These are phyloP conservation scores for Mortierella sp. DNA, from an alignment of 371 early-diverging fungal genomes.

Conservation along the genomic window DNA sequence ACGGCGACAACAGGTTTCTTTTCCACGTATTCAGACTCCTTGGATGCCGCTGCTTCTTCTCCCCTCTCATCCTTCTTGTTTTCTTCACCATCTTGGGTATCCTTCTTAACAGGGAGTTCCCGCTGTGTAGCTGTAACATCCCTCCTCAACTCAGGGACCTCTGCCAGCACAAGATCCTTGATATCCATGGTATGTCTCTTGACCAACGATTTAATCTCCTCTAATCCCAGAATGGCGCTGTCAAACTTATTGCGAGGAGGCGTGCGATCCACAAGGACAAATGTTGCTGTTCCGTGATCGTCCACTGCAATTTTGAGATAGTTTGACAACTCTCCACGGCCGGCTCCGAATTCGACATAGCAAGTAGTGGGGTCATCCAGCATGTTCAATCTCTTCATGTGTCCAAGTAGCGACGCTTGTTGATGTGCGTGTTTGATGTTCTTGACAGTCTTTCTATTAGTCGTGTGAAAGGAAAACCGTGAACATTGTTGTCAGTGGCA, in stretches of 20 bases:
- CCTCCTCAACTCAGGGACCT: constrained; percentile 48
- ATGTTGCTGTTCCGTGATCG: constrained; percentile 69
- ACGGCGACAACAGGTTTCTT: constrained; percentile 73
- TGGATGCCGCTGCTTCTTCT: background rate
- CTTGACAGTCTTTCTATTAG: constrained; percentile 58
- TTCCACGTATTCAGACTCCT: constrained; percentile 44
- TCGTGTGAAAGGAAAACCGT: background rate
- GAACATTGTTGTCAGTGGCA: background rate
- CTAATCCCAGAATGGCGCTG: constrained; percentile 31
- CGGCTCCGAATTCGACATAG: constrained; percentile 90
- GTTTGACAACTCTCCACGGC: constrained; percentile 77
- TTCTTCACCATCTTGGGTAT: background rate
- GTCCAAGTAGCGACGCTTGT: constrained; percentile 87
- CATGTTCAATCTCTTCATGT: constrained; percentile 75
- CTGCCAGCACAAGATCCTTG: constrained; percentile 78
- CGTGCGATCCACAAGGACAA: constrained; percentile 84
- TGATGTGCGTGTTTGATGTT: constrained; percentile 79
- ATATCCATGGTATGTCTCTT: constrained; percentile 86
- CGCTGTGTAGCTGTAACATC: constrained; percentile 50
- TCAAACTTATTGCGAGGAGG: constrained; percentile 80
- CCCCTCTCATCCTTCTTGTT: background rate
- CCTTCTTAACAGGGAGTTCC: constrained; percentile 26
- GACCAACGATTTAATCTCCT: constrained; percentile 61
- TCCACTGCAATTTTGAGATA: constrained; percentile 75
- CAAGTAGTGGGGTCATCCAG: constrained; percentile 67